Conservation (phyloP, 1,284 basidiomycete species). For the Termitomyces sp. region DNA sequence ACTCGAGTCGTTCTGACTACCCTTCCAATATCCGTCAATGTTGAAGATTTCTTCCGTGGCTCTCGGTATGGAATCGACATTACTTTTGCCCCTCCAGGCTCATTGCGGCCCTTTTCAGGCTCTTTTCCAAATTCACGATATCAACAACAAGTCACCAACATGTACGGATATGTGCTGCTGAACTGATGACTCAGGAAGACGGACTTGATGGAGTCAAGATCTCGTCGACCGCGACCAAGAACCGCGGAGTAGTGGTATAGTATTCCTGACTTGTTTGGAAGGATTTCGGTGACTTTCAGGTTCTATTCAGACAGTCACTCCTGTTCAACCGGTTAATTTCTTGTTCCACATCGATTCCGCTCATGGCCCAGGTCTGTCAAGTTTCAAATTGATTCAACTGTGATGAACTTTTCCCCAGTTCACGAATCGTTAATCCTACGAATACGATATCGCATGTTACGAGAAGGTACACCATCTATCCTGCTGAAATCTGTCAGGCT, state of each 20-base stretch:
- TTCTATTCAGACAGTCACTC: conserved; percentile 56
- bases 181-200: conserved; percentile 40
- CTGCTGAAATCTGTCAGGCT: neutral
- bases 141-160: conserved; percentile 69
- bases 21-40: conserved; percentile 77
- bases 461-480: conserved; percentile 51
- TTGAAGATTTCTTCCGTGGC: conserved; percentile 82
- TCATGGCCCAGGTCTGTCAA: conserved; percentile 49
- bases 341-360: conserved; percentile 65
- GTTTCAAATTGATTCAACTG: conserved; percentile 3
- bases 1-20: conserved; percentile 54
- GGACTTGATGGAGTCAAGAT: conserved; percentile 48
- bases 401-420: conserved; percentile 30
- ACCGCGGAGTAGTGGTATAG: conserved; percentile 37
- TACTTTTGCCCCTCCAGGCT: conserved; percentile 1
- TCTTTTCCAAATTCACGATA: conserved; percentile 78
- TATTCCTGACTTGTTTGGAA: neutral
- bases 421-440: conserved; percentile 55
- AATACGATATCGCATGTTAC: conserved; percentile 67
- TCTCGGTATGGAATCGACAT: conserved; percentile 37
- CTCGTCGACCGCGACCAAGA: conserved; percentile 37
- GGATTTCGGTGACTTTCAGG: neutral
- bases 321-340: conserved; percentile 63
- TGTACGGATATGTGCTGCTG: conserved; percentile 59
- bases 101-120: conserved; percentile 31